Base-by-base conservation (phyloP, 1,284 basidiomycete genomes). In the Naganishia liquefaciens region DNA sequence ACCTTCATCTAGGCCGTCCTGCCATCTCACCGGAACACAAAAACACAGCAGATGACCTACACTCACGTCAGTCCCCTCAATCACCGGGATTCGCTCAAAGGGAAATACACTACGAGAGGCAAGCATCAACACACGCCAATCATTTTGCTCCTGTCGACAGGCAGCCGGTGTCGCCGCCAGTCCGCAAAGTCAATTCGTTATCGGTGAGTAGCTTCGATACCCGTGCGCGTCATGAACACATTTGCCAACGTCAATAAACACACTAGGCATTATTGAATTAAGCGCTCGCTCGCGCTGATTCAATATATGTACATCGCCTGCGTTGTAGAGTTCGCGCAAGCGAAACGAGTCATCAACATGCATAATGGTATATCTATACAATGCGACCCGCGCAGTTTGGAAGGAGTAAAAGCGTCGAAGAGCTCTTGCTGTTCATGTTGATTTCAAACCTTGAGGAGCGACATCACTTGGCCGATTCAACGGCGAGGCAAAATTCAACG, bases 1-100 rank as follows among this genome's bases (percentile, higher is more conserved):
- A 7, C 13, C 21, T 37, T 23, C 21, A 28, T 50, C 33, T 25
- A 60, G 57, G 33, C 50, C 57, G 57, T 39, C 23, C 57, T 5
- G 33, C 43, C 0, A 50, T 49, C 19, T 60, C 57, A 15, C 57
- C 57, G 25, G 57, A 60, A 21, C 15, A 23, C 21, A 60, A 50
- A 11, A 58, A 11, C 30, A 17, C 27, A 25, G 46, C 49, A 21
- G 57, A 49, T 10, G 57, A 60, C 27, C 15, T 40, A 15, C 57
- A 23, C 6, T 49, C 57, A 19, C 15, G 37, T 15, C 46, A 49
- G 57, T 60, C 57, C 17, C 49, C 57, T 25, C 57, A 60, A 6
- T 60, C 57, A 23, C 57, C 57, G 7, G 46, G 46, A 39, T 60
- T 40, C 21, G 23, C 57, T 39, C 57, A 60, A 23, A 10, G 46